These are phyloP conservation scores for Aureobasidium sp. DNA, from an alignment of 2,329 filamentous ascomycete species.

Conservation along the genomic window DNA sequence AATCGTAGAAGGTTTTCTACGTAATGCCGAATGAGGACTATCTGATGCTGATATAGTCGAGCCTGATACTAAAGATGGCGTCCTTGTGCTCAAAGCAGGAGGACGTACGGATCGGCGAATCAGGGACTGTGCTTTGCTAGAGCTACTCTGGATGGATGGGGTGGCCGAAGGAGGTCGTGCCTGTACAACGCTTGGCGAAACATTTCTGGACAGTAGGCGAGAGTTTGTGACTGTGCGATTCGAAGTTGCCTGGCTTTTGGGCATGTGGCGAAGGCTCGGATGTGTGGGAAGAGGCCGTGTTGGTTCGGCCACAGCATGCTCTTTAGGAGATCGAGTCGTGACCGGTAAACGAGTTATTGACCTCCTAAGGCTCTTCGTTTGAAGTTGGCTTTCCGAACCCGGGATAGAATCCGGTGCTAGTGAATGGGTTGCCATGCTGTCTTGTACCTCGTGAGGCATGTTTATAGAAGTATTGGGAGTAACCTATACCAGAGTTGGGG, in stretches of 20 bases:
- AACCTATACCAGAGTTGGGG: background rate
- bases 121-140: background rate
- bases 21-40: slow-evolving; percentile 37
- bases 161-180: background rate
- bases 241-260: background rate
- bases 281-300: background rate
- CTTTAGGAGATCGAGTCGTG: background rate
- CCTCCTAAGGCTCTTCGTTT: background rate
- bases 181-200: slow-evolving; percentile 10
- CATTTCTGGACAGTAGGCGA: background rate
- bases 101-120: background rate
- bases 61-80: slow-evolving; percentile 42
- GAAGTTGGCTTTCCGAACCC: background rate
- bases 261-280: background rate
- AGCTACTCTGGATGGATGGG: background rate
- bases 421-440: background rate
- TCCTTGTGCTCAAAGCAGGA: slow-evolving; percentile 27
- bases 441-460: background rate
- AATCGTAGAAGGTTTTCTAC: slow-evolving; percentile 38
- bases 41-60: slow-evolving; percentile 40
- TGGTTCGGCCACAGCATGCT: background rate
- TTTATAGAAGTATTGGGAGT: background rate
- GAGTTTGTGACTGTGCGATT: slow-evolving; percentile 4
- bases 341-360: slow-evolving; percentile 5
- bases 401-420: background rate